Evolutionary conservation across 371 early-diverging fungal genomes (phyloP), one percentile per base, ranked within the genome.

Genomic region (Mortierella sp.): DNA sequence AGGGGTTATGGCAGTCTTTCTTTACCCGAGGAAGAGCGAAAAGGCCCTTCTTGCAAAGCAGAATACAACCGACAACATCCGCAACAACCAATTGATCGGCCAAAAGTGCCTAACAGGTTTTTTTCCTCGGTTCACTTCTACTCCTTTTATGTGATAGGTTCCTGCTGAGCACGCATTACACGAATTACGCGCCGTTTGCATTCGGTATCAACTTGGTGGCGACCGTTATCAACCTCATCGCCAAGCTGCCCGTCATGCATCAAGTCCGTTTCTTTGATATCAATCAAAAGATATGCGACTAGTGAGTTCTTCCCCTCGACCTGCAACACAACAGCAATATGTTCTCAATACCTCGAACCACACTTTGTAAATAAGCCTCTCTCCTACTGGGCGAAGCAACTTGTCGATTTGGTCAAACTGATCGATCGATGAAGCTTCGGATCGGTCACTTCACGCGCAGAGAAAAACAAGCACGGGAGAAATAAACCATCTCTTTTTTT

Each of bases 181-280:
- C 97, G 1, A 95, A 96, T 80, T 99, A 98, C 88, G 96, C 97
- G 75, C 85, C 95, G 4, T 83, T 92, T 40, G 94, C 94, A 14
- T 98, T 99, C 85, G 90, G 87, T 71, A 90, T 98, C 86, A 99
- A 96, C 85, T 90, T 98, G 64, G 87, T 92, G 24, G 92, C 94
- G 2, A 89, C 97, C 19, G 67, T 95, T 53, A 90, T 97, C 34
- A 94, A 96, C 13, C 85, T 97, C 72, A 92, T 98, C 41, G 97
- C 97, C 47, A 99, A 98, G 86, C 88, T 99, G 61, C 99, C 99
- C 5, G 85, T 91, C 19, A 97, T 99, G 95, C 97, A 99, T 87
- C 91, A 93, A 70, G 97, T 97, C 71, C 93, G 99, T 69, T 89
- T 99, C 53, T 97, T 99, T 92, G 98, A 98, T 64, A 96, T 97